These are phyloP conservation scores for Zymoseptoria passerinii DNA, from an alignment of 2,329 filamentous ascomycete species.

Conservation along the genomic window DNA sequence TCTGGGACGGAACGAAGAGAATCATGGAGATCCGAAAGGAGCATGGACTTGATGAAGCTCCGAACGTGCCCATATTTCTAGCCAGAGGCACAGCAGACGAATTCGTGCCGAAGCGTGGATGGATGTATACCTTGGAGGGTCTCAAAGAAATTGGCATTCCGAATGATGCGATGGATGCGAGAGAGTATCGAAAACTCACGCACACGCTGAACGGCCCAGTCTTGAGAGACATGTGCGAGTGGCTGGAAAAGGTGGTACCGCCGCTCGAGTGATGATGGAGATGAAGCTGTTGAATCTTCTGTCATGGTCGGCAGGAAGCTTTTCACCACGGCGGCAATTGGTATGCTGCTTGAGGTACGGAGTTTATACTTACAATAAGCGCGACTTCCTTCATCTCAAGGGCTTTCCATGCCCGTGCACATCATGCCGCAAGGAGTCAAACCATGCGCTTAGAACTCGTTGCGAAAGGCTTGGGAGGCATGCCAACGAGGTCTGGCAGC, in stretches of 20 bases:
- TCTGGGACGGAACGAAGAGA: slow-evolving; percentile 24
- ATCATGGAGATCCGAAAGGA: slow-evolving; percentile 3
- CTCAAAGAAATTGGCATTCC: slow-evolving; percentile 32
- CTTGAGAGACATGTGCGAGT: slow-evolving; percentile 38
- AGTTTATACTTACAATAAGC: too few species aligned
- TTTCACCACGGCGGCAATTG: too few species aligned
- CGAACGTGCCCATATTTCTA: slow-evolving; percentile 37
- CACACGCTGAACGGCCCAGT: slow-evolving; percentile 37
- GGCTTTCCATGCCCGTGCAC: too few species aligned
- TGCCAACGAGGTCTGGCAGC: too few species aligned
- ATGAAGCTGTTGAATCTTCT: too few species aligned
- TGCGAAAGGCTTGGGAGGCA: too few species aligned
- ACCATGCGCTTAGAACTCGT: too few species aligned
- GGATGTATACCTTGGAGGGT: slow-evolving; percentile 29
- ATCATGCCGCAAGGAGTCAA: too few species aligned
- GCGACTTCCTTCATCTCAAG: too few species aligned
- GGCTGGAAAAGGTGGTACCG: slow-evolving; percentile 33
- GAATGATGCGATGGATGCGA: slow-evolving; percentile 31
- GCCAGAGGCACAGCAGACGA: slow-evolving; percentile 40
- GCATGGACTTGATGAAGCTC: slow-evolving; percentile 21
- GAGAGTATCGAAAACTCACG: slow-evolving; percentile 42
- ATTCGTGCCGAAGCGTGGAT: slow-evolving; percentile 37
- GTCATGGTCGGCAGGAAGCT: too few species aligned
- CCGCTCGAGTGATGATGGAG: not conserved
- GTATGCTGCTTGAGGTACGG: too few species aligned